Evolutionary conservation across 768 basidiomycete genomes (phyloP), one percentile per base, ranked within the genome.

Genomic region (Auricularia auricula-judae): DNA sequence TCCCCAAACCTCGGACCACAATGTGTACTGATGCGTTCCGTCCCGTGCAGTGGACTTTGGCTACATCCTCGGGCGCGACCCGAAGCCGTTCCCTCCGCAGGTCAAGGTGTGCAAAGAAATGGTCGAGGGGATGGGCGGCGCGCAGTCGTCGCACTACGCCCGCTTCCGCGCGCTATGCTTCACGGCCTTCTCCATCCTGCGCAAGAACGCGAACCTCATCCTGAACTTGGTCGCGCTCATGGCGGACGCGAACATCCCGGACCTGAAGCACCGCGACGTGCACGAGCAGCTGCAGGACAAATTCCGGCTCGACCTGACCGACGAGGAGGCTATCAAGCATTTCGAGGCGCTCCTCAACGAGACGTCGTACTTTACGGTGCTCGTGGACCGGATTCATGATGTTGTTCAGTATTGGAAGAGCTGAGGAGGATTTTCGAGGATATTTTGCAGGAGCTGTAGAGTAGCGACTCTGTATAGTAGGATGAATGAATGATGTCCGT

Each of bases 41-140:
- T 7, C 5, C 63, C 18, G 47, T 29, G 0, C 71, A 96, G 97
- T 98, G 67, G 97, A 98, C 73, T 99, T 98, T 71, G 96, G 97
- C 2, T 99, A 98, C 75, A 98, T 98, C 70, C 82, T 98, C 14
- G 97, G 97, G 2, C 87, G 94, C 2, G 97, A 98, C 72, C 97
- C 97, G 0, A 98, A 99, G 71, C 93, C 94, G 0, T 96, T 95
- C 72, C 95, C 97, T 2, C 97, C 97, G 4, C 91, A 94, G 12
- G 95, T 98, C 68, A 99, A 99, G 74, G 91, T 99, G 47, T 98
- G 95, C 76, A 95, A 96, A 71, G 97, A 98, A 73, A 99, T 98
- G 97, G 93, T 98, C 0, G 97, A 99, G 72, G 96, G 91, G 11
- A 96, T 99, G 94, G 97, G 97, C n/a, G 96, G 97, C 11, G 87